Conservation (phyloP, 257 asterid genomes). For the Solanum habrochaites region DNA sequence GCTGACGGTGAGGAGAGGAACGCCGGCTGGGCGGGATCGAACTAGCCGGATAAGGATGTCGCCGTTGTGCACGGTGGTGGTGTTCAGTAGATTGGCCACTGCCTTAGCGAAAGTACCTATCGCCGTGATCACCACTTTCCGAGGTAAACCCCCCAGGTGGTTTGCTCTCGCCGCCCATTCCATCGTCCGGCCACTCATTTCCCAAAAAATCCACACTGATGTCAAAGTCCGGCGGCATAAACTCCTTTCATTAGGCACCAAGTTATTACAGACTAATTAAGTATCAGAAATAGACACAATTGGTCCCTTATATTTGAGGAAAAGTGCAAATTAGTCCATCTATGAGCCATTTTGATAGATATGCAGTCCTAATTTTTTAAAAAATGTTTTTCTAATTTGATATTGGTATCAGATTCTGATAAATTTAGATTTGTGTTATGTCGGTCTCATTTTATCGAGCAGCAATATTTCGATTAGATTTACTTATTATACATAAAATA, state of each 20-base stretch:
- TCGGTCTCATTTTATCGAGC: too few species aligned
- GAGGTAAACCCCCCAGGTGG: constrained; percentile 82
- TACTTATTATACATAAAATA: too few species aligned
- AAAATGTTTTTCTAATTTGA: too few species aligned
- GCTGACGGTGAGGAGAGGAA: constrained; percentile 96
- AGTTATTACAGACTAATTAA: background rate
- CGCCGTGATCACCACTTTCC: constrained; percentile 56
- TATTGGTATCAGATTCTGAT: too few species aligned
- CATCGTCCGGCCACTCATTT: constrained; percentile 47
- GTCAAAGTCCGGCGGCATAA: background rate
- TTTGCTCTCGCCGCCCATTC: constrained; percentile 85
- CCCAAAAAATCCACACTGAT: background rate
- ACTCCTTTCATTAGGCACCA: background rate
- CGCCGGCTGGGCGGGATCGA: constrained; percentile 70
- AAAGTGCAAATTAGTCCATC: background rate
- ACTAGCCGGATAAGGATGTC: constrained; percentile 77
- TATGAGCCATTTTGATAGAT: background rate
- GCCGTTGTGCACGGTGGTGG: constrained; percentile 60
- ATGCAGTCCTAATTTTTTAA: rapidly evolving
- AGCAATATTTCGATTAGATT: too few species aligned
- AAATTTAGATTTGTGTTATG: too few species aligned
- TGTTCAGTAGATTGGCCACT: constrained; percentile 69
- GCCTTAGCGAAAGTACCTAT: constrained; percentile 75
- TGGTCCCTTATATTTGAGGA: background rate
- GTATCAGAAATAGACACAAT: background rate